Percentiles rank a stretch among this genome's conserved stretches.
Evolutionary conservation across 1,284 basidiomycete species (phyloP).

Genomic region (Trichosporon sp.): DNA sequence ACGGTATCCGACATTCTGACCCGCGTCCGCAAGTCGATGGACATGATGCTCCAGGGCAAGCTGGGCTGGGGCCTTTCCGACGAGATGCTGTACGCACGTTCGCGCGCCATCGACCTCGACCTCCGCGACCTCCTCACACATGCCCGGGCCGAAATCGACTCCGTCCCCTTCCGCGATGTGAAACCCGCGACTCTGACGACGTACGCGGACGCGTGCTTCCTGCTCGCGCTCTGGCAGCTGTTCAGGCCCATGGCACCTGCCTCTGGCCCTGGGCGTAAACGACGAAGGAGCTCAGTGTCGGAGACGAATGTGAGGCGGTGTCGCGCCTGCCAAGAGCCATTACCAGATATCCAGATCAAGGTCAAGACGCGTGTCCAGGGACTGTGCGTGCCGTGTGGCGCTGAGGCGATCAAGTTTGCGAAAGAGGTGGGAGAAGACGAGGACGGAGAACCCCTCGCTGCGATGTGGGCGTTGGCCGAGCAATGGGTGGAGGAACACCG

Average conservation of each 20-base stretch:
- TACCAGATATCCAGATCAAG: background rate
- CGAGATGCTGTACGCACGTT: background rate
- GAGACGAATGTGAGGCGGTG: background rate
- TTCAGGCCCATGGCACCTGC: background rate
- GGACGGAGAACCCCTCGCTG: background rate
- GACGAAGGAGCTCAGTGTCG: background rate
- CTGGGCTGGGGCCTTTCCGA: too few relatives aligned
- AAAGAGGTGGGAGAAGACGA: background rate
- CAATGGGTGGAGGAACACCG: background rate
- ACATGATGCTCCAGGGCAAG: background rate
- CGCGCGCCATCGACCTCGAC: background rate
- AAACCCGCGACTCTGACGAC: conserved; percentile 54
- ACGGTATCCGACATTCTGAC: background rate
- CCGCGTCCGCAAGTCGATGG: background rate
- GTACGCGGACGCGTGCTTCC: conserved; percentile 58
- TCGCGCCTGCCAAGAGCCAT: background rate
- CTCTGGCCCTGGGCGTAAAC: background rate
- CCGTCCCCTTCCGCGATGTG: conserved; percentile 56
- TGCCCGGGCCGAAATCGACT: conserved; percentile 56
- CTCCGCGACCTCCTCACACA: conserved; percentile 47
- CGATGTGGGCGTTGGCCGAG: background rate
- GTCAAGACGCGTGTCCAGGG: background rate
- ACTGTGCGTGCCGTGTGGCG: background rate
- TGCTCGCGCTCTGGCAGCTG: conserved; percentile 37
- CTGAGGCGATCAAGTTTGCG: background rate